Conservation (phyloP, 73 alveolate species). For the Paramecium bursaria region DNA sequence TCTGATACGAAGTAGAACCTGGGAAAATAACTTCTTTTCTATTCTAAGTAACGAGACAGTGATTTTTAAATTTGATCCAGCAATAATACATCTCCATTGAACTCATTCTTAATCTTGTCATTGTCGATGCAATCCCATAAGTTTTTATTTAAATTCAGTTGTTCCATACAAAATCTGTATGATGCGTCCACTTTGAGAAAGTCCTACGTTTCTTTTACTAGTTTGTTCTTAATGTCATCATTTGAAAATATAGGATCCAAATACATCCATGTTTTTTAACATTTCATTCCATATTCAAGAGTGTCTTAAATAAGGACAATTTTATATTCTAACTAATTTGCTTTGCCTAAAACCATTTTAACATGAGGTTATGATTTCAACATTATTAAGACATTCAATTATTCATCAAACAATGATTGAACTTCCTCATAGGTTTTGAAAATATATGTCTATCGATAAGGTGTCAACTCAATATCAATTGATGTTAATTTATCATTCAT, state of each 20-base stretch:
- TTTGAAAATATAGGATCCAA: slow-evolving; percentile 56
- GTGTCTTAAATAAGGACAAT: slow-evolving; percentile 41
- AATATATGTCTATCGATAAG: slow-evolving; percentile 23
- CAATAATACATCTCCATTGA: not conserved
- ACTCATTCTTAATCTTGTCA: slow-evolving; percentile 23
- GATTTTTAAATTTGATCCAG: slow-evolving; percentile 92
- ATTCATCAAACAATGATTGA: slow-evolving; percentile 16
- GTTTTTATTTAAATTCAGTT: not conserved
- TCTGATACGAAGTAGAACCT: slow-evolving; percentile 95
- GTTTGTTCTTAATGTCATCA: slow-evolving; percentile 41
- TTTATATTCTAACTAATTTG: slow-evolving; percentile 58
- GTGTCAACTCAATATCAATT: not conserved
- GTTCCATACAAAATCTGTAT: slow-evolving; percentile 32
- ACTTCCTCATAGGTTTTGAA: slow-evolving; percentile 35
- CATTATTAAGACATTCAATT: slow-evolving; percentile 42
- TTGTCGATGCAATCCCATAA: slow-evolving; percentile 52
- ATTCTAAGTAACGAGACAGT: slow-evolving; percentile 91
- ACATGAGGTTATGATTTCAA: slow-evolving; percentile 52
- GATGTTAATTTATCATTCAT: slow-evolving; percentile 22
- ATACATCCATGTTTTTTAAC: slow-evolving; percentile 53
- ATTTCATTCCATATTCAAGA: slow-evolving; percentile 49
- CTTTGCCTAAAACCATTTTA: slow-evolving; percentile 23
- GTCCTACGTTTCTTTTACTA: slow-evolving; percentile 13
- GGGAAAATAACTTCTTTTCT: slow-evolving; percentile 95
- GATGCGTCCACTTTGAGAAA: slow-evolving; percentile 22